Evolutionary conservation across 2,329 filamentous ascomycete genomes (phyloP).

Genomic region (Mollisiaceae sp.): DNA sequence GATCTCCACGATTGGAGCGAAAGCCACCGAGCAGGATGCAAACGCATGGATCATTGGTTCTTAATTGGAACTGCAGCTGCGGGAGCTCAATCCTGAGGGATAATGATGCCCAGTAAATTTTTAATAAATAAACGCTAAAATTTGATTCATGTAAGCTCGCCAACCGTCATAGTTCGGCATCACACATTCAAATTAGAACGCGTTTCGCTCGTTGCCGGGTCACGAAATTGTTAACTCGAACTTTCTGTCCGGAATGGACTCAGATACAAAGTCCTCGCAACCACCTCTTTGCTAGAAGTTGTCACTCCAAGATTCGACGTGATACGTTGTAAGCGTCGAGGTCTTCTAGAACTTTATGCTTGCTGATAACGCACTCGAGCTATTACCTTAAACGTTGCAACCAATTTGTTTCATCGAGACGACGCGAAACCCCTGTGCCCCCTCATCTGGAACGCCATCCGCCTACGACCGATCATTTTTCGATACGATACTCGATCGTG

Average conservation of each 20-base stretch:
- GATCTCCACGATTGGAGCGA: background rate
- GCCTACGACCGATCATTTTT: slow-evolving; percentile 16
- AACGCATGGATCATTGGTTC: slow-evolving; percentile 3
- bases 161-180: background rate
- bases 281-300: background rate
- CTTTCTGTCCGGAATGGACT: slow-evolving; percentile 9
- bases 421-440: slow-evolving; percentile 20
- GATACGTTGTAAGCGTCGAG: slow-evolving; percentile 17
- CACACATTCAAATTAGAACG: background rate
- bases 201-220: background rate
- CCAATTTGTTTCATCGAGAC: slow-evolving; percentile 29
- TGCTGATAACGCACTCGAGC: slow-evolving; percentile 26
- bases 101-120: background rate
- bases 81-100: background rate
- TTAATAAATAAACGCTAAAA: background rate
- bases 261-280: background rate
- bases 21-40: background rate
- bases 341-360: slow-evolving; percentile 30
- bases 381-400: slow-evolving; percentile 18
- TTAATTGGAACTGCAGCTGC: background rate
- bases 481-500: slow-evolving; percentile 24
- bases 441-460: slow-evolving; percentile 21
- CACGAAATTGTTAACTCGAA: background rate
- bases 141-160: slow-evolving; percentile 8
- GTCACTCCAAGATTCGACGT: slow-evolving; percentile 3